Base-by-base conservation (phyloP, 208 protist species). In the Acanthamoeba lenticulata region DNA sequence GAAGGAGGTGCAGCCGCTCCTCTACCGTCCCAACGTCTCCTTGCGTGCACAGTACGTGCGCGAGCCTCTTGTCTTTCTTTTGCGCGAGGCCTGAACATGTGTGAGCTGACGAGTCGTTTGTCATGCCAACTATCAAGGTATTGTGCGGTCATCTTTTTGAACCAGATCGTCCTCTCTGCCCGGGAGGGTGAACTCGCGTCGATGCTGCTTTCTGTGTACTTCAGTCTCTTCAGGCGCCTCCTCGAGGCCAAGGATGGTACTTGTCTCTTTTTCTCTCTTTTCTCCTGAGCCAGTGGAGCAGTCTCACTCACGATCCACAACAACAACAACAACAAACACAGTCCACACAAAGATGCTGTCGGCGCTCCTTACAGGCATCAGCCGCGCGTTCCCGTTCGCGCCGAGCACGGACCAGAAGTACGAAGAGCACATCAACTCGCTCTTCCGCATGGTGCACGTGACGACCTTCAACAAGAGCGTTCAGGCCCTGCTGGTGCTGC, bases 361-460 rank as follows among this genome's bases (percentile, higher is more conserved):
- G 4, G 96, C 96, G 9, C 88, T 97, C 42, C 85, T 97, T 42
- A 96, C 94, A 38, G 96, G 96, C 40, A 74, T 97, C 62, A 96
- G 95, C 86, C 93, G 96, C 49, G 96, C 95, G 49, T 95, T 95
- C 52, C 95, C 95, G 15, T 96, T 91, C 65, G 89, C 94, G 65
- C 32, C 88, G 27, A 55, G n/a, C 42, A 69, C 69, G 15, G 92
- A 90, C 40, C 62, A 94, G 36, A 57, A 62, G 17, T 94, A 92
- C 34, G 81, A 95, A 17, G 44, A 93, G 27, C 93, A 96, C 65
- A 45, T 95, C 19, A 79, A 96, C 83, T 74, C 81, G 36, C 92
- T 96, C 45, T 96, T 95, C 90, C 42, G 49, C 24, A 69, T 96
- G 21, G 93, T 93, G 34, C 95, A 96, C 90, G 34, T 94, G 1